A percentile compares a stretch with the other conserved stretches of the same genome.
These are phyloP conservation scores for Torrubiellomyces zombiae DNA, from an alignment of 2,329 filamentous ascomycete genomes.

Conservation along the genomic window DNA sequence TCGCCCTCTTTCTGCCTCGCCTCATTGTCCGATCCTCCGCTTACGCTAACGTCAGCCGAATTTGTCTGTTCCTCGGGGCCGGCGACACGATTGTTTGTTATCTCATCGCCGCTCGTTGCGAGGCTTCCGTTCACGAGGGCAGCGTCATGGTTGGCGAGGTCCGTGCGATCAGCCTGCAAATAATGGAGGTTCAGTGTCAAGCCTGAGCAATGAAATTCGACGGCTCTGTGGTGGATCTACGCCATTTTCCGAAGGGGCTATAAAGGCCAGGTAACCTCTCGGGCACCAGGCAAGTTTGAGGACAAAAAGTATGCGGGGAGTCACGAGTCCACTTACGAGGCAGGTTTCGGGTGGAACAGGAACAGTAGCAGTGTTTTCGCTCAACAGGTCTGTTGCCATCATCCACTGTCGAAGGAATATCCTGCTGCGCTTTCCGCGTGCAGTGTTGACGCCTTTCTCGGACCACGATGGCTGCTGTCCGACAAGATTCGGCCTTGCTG, in stretches of 20 bases:
- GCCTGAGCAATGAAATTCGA: too few species aligned
- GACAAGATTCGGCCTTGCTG: too few species aligned
- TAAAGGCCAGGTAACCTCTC: too few species aligned
- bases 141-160: constrained; percentile 26
- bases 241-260: too few species aligned
- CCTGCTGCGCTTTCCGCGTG: too few species aligned
- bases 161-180: constrained; percentile 14
- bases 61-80: constrained; percentile 41
- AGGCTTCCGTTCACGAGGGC: constrained; percentile 30
- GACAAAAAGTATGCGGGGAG: neutral
- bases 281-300: neutral
- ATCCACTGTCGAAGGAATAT: constrained; percentile 32
- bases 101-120: constrained; percentile 26
- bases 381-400: constrained; percentile 47
- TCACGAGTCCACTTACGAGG: constrained; percentile 18
- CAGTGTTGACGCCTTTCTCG: constrained; percentile 11
- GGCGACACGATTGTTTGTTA: constrained; percentile 40
- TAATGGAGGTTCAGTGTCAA: constrained; percentile 1
- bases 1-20: constrained; percentile 39
- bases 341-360: constrained; percentile 28
- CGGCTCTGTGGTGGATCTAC: too few species aligned
- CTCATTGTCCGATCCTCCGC: constrained; percentile 64
- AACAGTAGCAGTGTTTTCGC: constrained; percentile 36
- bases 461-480: too few species aligned
- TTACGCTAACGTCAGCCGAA: constrained; percentile 51